Base-by-base conservation (phyloP, 2,329 filamentous ascomycete species). In the Xylaria sp. region DNA sequence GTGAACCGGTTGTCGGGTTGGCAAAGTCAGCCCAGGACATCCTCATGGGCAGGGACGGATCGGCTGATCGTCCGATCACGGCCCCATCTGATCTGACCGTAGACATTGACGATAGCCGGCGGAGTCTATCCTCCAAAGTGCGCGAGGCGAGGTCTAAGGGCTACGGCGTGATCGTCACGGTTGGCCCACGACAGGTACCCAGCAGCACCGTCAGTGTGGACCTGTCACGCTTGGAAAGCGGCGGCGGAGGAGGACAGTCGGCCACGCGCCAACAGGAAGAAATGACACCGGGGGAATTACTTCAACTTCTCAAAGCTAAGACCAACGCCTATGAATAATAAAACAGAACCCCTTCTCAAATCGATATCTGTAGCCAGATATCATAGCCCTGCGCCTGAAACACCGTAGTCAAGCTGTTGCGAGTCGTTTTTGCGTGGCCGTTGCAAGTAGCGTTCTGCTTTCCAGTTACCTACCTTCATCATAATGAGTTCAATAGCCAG, bases 151-250 rank as follows among this genome's bases (percentile, higher is more conserved):
- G 83, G 60, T 69, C 73, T 44, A 88, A 86, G 71, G 87, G 86
- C 39, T 94, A 92, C 69, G 85, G 88, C 48, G 77, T 90, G 50
- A 84, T 94, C 48, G 79, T 91, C 26, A 85, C 92, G 1, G 76
- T 94, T 9, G 92, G 92, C 1, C 77, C 84, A 24, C 79, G 79
- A 51, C 85, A 92, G 62, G 71, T 89, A 2, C 72, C 76, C n/a
- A 77, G 76, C 13, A 76, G 78, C 38, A 80, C 77, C n/a, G 76
- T 92, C 26, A 81, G 67, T 22, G 78, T 77, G 26, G 76, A 81
- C 50, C 64, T 76, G 24, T 66, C 68, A 1, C 69, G 70, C 17
- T 63, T 76, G 3, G 60, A 66, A 24, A 45, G 50, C n/a, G 50
- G 62, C 5, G 42, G 42, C 1, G 47, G 37, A 20, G 16, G 20